Evolutionary conservation across 768 basidiomycete genomes (phyloP), one percentile per base, ranked within the genome.

Genomic region (Lactarius sp.): DNA sequence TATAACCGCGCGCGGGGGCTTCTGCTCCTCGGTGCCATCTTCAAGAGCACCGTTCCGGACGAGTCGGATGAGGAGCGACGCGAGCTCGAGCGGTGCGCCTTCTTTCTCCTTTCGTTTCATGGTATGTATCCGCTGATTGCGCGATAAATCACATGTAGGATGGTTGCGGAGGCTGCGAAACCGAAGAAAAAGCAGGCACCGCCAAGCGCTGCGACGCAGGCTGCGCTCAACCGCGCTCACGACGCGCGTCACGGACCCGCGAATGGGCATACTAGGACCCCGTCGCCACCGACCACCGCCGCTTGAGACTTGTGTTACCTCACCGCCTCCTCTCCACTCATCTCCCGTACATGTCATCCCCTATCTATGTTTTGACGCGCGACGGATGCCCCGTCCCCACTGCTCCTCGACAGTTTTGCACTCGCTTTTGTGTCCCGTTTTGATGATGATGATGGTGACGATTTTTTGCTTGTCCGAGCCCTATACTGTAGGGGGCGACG

Each of bases 31-130:
- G 97, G 96, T 7, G 88, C 88, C 16, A 86, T 96, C 68, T 96
- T 98, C 81, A 96, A 95, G 74, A 76, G 81, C 4, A 83, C 90
- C 0, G 72, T 81, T 36, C 90, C 97, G 2, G 96, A 98, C 71
- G 94, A 92, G 72, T 87, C 91, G 8, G 95, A 97, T 71, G 89
- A 90, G 72, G 97, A 97, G 71, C 85, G 97, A 31, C 83, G 97
- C 53, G 94, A 98, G 74, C 83, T 99, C 20, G 97, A 99, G 76
- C 79, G 94, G 90, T 92, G 69, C 33, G 85, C 72, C 6, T 14
- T 58, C 9, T n/a, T 36, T 50, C 46, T 39, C 31, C 39, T 46
- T 47, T 10, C 2, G 47, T 36, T 50, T 56, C n/a, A 39, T 39
- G 20, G 14, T 4, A 44, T 10, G 22, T 3, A 12, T 33, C 33